phyloP scores from a whole-genome alignment of 352 stramenopile species.

The Globisporangium ultimum region DNA sequence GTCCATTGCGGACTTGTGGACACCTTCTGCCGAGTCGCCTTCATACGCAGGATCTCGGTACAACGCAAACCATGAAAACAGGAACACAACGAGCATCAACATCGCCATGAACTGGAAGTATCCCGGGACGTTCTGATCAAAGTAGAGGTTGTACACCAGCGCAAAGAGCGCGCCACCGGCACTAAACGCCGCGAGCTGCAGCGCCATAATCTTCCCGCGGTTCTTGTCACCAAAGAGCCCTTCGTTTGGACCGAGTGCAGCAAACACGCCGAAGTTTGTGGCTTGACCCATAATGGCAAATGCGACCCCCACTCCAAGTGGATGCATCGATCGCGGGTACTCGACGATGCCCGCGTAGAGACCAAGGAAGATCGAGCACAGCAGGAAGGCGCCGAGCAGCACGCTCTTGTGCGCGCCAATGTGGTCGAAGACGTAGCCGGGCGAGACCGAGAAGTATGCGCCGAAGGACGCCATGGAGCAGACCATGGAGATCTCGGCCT shows the following conservation, averaged over 20 bases:
- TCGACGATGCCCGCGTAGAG: constrained; percentile 34
- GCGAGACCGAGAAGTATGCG: constrained; percentile 69
- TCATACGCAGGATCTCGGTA: constrained; percentile 28
- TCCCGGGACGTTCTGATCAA: constrained; percentile 39
- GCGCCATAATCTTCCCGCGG: constrained; percentile 69
- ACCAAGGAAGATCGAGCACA: constrained; percentile 41
- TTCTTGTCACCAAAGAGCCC: constrained; percentile 61
- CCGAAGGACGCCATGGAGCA: constrained; percentile 78
- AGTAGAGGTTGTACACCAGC: constrained; percentile 57
- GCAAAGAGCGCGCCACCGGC: constrained; percentile 68
- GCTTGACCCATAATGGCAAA: constrained; percentile 61
- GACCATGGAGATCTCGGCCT: constrained; percentile 73
- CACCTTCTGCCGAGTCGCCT: not conserved
- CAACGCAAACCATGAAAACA: constrained; percentile 48
- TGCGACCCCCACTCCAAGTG: constrained; percentile 43
- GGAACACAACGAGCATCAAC: constrained; percentile 48
- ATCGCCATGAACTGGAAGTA: constrained; percentile 73
- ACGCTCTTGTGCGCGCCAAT: constrained; percentile 62
- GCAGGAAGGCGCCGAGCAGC: constrained; percentile 32
- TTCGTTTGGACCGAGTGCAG: constrained; percentile 69
- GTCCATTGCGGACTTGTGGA: constrained; percentile 27
- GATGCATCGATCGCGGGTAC: constrained; percentile 32
- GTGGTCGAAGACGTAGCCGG: constrained; percentile 63
- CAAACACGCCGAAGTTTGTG: constrained; percentile 69
- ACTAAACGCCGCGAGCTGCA: constrained; percentile 66